Evolutionary conservation across 768 basidiomycete species (phyloP), one percentile per base, ranked within the genome.

Genomic region (Mycena galopus): DNA sequence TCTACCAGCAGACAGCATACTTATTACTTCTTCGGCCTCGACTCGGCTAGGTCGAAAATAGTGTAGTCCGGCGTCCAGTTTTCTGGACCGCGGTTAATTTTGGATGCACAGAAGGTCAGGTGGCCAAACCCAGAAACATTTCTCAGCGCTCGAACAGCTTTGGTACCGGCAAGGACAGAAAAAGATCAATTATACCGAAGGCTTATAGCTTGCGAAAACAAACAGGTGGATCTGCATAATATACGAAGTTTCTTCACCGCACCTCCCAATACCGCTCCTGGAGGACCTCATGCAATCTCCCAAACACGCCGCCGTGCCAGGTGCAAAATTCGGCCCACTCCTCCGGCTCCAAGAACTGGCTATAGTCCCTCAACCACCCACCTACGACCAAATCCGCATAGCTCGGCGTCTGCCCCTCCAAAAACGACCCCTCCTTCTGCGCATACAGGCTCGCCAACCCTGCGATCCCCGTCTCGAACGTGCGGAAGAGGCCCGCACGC

Each of bases 251-350:
- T n/a, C n/a, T 66, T 66, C 56, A 66, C 65, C 39, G 65, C 11
- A 66, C 42, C 65, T 66, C 65, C 65, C 65, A 67, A 60, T 67
- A 67, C 57, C 60, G 57, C 58, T 37, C 30, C 58, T 73, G 65
- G 42, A 73, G 61, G 39, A 42, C 56, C 30, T 69, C 57, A 51
- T 68, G 60, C 53, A 73, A 42, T 61, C 53, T 64, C 50, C 61
- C 72, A 67, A 67, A 69, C 60, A 68, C 56, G 30, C 72, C 72
- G 50, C 62, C 67, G 30, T 73, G 72, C 72, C 72, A 73, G 39
- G 39, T 69, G 51, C 30, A 47, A 29, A 73, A 63, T 37, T 56
- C 61, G 59, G 29, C 55, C 72, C 66, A 68, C 62, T 73, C 72
- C 5, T 73, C 58, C 60, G 35, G 29, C 56, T 57, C 55, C 67